Conservation (phyloP, 106 monocot species). For the Narthecium ossifragum region DNA sequence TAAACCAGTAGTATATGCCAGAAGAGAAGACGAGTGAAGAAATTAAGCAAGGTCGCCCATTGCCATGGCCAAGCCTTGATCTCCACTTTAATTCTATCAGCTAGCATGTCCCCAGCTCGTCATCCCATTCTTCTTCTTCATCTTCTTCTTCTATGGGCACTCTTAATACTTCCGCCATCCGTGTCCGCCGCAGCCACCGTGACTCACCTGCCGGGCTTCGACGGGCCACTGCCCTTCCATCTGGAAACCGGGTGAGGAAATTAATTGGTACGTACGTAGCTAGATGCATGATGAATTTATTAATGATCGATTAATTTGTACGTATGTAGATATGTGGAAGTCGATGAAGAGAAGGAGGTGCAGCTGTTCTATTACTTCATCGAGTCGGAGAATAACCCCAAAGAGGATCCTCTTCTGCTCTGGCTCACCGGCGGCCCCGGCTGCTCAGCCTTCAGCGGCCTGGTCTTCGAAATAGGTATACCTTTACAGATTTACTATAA, state of each 20-base stretch:
- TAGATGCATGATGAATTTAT: background rate
- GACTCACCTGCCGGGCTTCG: slow-evolving; percentile 43
- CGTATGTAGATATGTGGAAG: slow-evolving; percentile 9
- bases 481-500: no score
- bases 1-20: no score
- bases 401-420: slow-evolving; percentile 10
- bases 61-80: no score
- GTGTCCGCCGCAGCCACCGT: slow-evolving; percentile 9
- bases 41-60: no score
- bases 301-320: background rate
- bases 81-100: no score
- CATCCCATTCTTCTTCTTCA: background rate
- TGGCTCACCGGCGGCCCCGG: slow-evolving; percentile 40
- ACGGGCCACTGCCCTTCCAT: slow-evolving; percentile 41
- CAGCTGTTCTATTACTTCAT: slow-evolving; percentile 17
- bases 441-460: slow-evolving; percentile 16
- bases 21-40: no score
- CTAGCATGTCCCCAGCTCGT: background rate
- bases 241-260: slow-evolving; percentile 51
- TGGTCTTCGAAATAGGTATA: slow-evolving; percentile 11
- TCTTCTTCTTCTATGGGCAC: background rate
- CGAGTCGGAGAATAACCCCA: slow-evolving; percentile 6
- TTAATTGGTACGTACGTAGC: background rate
- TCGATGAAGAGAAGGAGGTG: slow-evolving; percentile 13
- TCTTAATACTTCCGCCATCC: no score